A percentile compares a stretch with the other conserved stretches of the same genome.
Conservation (phyloP, 2,329 filamentous ascomycete species). For the Verticillium klebahnii region DNA sequence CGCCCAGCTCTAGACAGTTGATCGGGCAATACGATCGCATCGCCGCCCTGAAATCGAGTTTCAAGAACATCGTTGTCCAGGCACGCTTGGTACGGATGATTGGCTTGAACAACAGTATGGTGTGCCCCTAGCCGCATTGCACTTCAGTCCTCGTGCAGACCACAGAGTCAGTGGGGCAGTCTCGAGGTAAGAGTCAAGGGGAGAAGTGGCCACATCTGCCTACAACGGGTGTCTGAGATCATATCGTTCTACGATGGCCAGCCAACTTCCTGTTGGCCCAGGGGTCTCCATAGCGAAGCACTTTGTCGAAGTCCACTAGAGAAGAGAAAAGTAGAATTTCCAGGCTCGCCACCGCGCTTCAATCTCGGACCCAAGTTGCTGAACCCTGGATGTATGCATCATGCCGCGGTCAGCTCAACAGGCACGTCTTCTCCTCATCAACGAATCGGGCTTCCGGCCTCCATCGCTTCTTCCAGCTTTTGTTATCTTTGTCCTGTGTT, state of each 20-base stretch:
- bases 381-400: not conserved
- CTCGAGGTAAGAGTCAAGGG: no score
- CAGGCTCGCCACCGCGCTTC: not conserved
- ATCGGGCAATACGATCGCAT: not conserved
- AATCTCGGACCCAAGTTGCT: not conserved
- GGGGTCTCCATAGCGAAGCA: no score
- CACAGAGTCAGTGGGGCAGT: no score
- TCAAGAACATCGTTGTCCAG: not conserved
- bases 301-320: not conserved
- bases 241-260: no score
- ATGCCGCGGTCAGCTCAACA: not conserved
- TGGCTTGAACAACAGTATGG: no score
- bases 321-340: not conserved
- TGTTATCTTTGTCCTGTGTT: constrained; percentile 31
- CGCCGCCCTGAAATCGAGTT: not conserved
- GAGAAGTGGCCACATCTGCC: no score
- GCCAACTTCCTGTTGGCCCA: no score
- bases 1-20: not conserved
- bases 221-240: no score
- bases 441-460: constrained; percentile 2
- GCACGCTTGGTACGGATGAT: no score
- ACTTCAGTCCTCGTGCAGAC: no score
- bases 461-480: constrained; percentile 4
- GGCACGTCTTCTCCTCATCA: not conserved
- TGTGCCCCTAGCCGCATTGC: no score